phyloP scores from a whole-genome alignment of 306 rosid genomes.

The Spatholobus suberectus region DNA sequence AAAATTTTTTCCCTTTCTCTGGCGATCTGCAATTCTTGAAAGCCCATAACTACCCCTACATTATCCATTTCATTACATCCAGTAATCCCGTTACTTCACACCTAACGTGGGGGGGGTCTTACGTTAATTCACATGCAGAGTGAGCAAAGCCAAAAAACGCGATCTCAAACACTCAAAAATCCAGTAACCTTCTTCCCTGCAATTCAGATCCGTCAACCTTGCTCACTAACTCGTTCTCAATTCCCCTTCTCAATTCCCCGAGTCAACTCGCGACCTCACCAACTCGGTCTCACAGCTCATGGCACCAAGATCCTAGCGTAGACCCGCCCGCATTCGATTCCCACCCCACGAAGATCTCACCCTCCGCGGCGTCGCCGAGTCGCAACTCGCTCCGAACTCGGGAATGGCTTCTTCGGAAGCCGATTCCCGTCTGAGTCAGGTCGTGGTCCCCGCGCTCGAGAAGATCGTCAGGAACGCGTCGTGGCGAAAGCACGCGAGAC shows the following conservation, averaged over 20 bases:
- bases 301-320: constrained; percentile 34
- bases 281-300: constrained; percentile 30
- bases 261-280: neutral
- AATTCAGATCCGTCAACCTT: constrained; percentile 43
- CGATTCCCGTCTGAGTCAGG: constrained; percentile 97
- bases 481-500: constrained; percentile 94
- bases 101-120: constrained; percentile 6
- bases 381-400: constrained; percentile 53
- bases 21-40: constrained; percentile 17
- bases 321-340: constrained; percentile 34
- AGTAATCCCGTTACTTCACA: too few relatives aligned
- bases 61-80: neutral
- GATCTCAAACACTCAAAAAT: constrained; percentile 33
- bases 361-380: constrained; percentile 52
- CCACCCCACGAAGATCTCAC: constrained; percentile 36
- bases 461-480: constrained; percentile 90
- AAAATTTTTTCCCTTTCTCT: constrained; percentile 8
- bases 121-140: constrained; percentile 15
- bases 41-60: constrained; percentile 30
- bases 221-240: neutral
- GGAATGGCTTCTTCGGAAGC: constrained; percentile 99
- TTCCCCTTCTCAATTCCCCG: neutral
- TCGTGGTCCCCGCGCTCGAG: constrained; percentile 85
- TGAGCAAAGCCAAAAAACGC: constrained; percentile 11
- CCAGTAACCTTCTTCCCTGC: constrained; percentile 26